Evolutionary conservation across 179 eudicot genomes (phyloP), one percentile per base, ranked within the genome.

Genomic region (Amaranthus tricolor): DNA sequence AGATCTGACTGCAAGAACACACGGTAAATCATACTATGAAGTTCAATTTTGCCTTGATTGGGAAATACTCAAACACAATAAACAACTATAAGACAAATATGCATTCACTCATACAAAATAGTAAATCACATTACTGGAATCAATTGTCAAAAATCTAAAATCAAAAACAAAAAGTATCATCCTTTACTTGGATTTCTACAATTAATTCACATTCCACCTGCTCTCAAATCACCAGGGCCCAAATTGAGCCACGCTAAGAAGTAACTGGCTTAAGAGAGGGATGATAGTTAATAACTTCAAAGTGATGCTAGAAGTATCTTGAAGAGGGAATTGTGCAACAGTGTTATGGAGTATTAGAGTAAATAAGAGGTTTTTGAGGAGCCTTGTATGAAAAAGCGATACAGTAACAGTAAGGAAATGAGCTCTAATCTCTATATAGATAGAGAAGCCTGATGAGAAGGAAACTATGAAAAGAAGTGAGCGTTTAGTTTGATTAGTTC

Each of bases 1-100:
- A 95, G 82, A 82, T 90, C 97, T 14, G 99, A 93, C 97, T 95
- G 93, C 81, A 81, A 62, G 55, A 81, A 76, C 68, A 73, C 43
- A 81, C 0, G 13, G 49, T 47, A 31, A 9, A 50, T 11, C 15
- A 69, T 43, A 62, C 5, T 17, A 44, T 52, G 20, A 16, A 47
- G 53, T 20, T 11, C 63, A 59, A 17, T 15, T 48, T 7, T 76
- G 16, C 24, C 15, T 68, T 45, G 59, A 50, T 21, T 7, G 11
- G 12, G 47, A 6, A 12, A 15, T 11, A 53, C 31, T 12, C 72
- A 24, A 24, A 54, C 13, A 49, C 10, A 24, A 6, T 13, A n/a
- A 16, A 21, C 9, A 20, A 50, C 6, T 19, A n/a, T n/a, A 51
- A 43, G 71, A 31, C 21, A 48, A 15, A 20, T 31, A 69, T 53